Evolutionary conservation across 2,329 filamentous ascomycete genomes (phyloP).

Genomic region (Daldinia eschscholtzii): DNA sequence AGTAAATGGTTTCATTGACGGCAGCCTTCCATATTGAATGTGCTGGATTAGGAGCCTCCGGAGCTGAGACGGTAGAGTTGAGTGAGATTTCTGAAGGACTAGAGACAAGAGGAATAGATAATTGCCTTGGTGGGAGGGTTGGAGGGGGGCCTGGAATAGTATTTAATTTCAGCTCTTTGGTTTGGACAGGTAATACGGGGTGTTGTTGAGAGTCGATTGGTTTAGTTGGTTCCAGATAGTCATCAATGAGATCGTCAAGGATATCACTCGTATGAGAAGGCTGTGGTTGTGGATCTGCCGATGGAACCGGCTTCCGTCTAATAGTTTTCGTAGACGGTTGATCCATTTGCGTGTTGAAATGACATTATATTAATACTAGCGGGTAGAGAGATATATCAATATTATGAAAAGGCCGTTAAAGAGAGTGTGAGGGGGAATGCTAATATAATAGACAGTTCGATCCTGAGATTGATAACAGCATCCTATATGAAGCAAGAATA

Average conservation of each 20-base stretch:
- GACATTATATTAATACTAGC: constrained; percentile 13
- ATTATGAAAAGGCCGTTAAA: constrained; percentile 17
- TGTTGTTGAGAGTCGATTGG: constrained; percentile 18
- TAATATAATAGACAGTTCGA: background rate
- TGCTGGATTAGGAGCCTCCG: constrained; percentile 23
- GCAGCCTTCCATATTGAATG: constrained; percentile 61
- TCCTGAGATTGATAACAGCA: background rate
- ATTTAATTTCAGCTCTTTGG: constrained; percentile 32
- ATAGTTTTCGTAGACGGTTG: constrained; percentile 20
- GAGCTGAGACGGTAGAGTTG: constrained; percentile 18
- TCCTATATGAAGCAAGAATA: background rate
- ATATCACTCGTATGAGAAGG: constrained; percentile 25
- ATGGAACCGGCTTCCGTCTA: constrained; percentile 44
- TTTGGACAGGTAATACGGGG: constrained; percentile 1
- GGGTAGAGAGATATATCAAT: constrained; percentile 11
- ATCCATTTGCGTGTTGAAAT: constrained; percentile 32
- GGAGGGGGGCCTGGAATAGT: constrained; percentile 23
- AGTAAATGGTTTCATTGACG: constrained; percentile 71
- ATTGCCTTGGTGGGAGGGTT: constrained; percentile 28
- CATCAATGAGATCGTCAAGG: constrained; percentile 43
- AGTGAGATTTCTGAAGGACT: constrained; percentile 41
- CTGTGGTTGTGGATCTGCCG: constrained; percentile 12
- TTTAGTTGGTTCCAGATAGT: constrained; percentile 47
- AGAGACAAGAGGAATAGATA: constrained; percentile 42
- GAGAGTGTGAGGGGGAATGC: background rate